A percentile compares a stretch with the other conserved stretches of the same genome.
Evolutionary conservation across 2,329 filamentous ascomycete species (phyloP).

Genomic region (Apiospora rasikravindrae): DNA sequence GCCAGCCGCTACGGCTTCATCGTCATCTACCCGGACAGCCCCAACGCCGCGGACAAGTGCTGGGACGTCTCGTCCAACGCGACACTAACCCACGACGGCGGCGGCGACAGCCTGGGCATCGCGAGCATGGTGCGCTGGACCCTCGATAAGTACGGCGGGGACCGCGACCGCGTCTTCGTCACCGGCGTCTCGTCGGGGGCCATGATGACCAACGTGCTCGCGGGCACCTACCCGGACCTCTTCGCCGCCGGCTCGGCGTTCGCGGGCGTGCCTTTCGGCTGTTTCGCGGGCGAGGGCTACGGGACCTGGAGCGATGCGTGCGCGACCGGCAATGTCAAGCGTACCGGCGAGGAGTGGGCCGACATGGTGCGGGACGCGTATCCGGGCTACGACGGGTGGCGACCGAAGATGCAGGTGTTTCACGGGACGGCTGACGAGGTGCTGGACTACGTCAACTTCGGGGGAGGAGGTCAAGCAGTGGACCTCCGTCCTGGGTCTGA

Average conservation of each 20-base stretch:
- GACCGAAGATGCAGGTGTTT: constrained; percentile 62
- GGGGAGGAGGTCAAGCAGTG: constrained; percentile 61
- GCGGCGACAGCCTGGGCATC: constrained; percentile 57
- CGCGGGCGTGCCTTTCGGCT: constrained; percentile 50
- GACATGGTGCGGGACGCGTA: constrained; percentile 48
- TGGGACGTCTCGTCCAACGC: constrained; percentile 44
- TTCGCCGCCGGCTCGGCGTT: constrained; percentile 56
- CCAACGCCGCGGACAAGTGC: constrained; percentile 23
- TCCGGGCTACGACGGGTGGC: constrained; percentile 53
- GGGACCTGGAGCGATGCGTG: constrained; percentile 59
- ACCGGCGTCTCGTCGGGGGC: constrained; percentile 57
- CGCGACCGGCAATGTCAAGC: constrained; percentile 51
- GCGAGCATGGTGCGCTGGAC: constrained; percentile 54
- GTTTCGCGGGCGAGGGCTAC: constrained; percentile 50
- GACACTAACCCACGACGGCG: constrained; percentile 54
- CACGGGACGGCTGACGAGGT: constrained; percentile 59
- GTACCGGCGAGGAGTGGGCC: constrained; percentile 42
- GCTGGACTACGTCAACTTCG: constrained; percentile 57
- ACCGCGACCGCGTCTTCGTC: constrained; percentile 54
- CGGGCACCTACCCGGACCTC: constrained; percentile 57
- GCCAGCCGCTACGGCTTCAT: constrained; percentile 61
- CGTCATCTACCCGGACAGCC: constrained; percentile 44
- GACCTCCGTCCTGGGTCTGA: constrained; percentile 47
- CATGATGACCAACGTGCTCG: constrained; percentile 62
- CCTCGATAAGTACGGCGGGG: constrained; percentile 44